Percentiles rank a stretch among this genome's conserved stretches.
These are phyloP conservation scores for Yamadazyma membranifaciens DNA, from an alignment of 1,139 yeast genomes.

Conservation along the genomic window DNA sequence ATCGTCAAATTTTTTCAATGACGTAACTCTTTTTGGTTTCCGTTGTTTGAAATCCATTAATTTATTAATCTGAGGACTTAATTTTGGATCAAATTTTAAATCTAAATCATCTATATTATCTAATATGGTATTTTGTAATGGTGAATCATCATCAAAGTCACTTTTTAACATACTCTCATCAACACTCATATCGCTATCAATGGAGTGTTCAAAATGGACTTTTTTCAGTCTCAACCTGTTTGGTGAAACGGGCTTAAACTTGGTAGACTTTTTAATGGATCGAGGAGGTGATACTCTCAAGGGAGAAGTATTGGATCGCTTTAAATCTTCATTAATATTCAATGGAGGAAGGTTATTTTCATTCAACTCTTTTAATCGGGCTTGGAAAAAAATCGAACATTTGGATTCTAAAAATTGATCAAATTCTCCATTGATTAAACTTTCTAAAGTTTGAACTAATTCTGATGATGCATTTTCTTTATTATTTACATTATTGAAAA, in stretches of 20 bases:
- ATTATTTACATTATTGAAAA: conserved; percentile 9
- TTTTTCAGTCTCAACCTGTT: conserved; percentile 20
- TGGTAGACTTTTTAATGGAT: conserved; percentile 19
- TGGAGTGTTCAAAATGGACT: conserved; percentile 25
- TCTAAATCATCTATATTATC: conserved; percentile 16
- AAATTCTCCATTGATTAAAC: conserved; percentile 36
- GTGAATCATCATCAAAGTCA: conserved; percentile 29
- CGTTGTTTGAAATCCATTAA: conserved; percentile 6
- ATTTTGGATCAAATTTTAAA: conserved; percentile 27
- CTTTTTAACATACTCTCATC: conserved; percentile 19
- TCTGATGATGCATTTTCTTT: conserved; percentile 7
- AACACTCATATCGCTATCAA: conserved; percentile 33
- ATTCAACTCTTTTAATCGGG: conserved; percentile 17
- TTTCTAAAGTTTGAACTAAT: conserved; percentile 22
- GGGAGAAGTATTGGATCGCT: conserved; percentile 32
- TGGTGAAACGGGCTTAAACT: conserved; percentile 16
- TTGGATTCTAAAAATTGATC: conserved; percentile 32
- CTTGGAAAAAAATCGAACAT: conserved; percentile 33
- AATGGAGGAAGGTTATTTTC: not conserved
- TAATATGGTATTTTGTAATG: conserved; percentile 21
- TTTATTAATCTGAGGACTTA: conserved; percentile 29
- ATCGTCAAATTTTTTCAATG: conserved; percentile 19
- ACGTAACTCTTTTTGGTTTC: conserved; percentile 12
- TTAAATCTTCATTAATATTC: conserved; percentile 8
- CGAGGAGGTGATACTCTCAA: conserved; percentile 29